Conservation (phyloP, 768 basidiomycete genomes). For the Hericium alpestre region DNA sequence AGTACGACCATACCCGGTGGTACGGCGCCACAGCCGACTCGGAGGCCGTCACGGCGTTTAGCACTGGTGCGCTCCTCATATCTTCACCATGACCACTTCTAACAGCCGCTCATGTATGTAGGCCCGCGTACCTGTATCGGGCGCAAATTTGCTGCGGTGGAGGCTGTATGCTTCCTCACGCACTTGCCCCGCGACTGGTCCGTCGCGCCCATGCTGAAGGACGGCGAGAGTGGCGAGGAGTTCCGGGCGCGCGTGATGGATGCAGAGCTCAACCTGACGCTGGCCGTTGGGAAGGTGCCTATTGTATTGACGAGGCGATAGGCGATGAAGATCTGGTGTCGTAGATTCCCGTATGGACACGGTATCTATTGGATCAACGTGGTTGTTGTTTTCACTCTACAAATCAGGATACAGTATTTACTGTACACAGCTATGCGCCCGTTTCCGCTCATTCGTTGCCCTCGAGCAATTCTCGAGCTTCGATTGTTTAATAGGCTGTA, state of each 20-base stretch:
- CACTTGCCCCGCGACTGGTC: conserved; percentile 42
- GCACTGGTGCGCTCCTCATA: conserved; percentile 10
- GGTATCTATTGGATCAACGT: too few species aligned
- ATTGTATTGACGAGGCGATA: conserved; percentile 3
- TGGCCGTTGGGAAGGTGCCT: not conserved
- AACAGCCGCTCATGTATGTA: conserved; percentile 7
- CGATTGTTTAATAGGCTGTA: too few species aligned
- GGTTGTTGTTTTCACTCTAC: too few species aligned
- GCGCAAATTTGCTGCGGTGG: conserved; percentile 42
- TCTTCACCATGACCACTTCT: not conserved
- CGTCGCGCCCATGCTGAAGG: conserved; percentile 33
- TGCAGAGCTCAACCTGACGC: not conserved
- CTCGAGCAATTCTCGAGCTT: too few species aligned
- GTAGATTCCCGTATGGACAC: too few species aligned
- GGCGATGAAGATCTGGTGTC: not conserved
- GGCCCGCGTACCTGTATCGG: conserved; percentile 46
- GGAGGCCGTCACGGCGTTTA: conserved; percentile 10
- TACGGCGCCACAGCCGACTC: conserved; percentile 15
- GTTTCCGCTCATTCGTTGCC: too few species aligned
- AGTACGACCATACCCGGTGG: conserved; percentile 30
- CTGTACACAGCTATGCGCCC: too few species aligned
- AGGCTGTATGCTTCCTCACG: conserved; percentile 43
- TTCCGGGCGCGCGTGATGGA: conserved; percentile 8
- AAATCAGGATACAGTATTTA: too few species aligned
- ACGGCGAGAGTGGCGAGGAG: conserved; percentile 24